Evolutionary conservation across 2,329 filamentous ascomycete genomes (phyloP).

Genomic region (Endocalyx cinctus): DNA sequence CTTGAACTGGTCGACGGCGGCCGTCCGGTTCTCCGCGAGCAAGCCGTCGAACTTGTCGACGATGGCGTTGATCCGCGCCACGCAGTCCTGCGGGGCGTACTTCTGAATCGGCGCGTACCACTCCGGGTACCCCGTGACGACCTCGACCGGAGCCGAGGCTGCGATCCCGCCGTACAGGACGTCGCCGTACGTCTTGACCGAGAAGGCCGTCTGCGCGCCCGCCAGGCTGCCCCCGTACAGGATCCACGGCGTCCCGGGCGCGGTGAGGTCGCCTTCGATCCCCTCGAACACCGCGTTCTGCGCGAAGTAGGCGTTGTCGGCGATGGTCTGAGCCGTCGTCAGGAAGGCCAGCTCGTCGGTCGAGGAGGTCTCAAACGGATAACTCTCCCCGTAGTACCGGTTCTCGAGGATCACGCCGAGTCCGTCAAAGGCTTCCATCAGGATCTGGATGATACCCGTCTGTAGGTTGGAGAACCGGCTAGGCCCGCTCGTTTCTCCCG

Average conservation of each 20-base stretch:
- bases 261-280: conserved; percentile 34
- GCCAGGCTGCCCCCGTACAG: conserved; percentile 27
- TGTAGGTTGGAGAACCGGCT: conserved; percentile 18
- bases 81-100: conserved; percentile 43
- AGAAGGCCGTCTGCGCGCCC: conserved; percentile 31
- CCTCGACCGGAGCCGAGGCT: conserved; percentile 38
- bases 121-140: conserved; percentile 38
- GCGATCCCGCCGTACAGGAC: conserved; percentile 45
- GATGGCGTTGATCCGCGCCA: conserved; percentile 43
- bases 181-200: conserved; percentile 40
- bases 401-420: conserved; percentile 51
- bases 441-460: conserved; percentile 42
- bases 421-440: conserved; percentile 49
- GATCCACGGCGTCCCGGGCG: conserved; percentile 36
- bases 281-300: conserved; percentile 41
- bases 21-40: conserved; percentile 34
- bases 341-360: conserved; percentile 45
- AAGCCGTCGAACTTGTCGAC: conserved; percentile 45
- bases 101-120: conserved; percentile 48
- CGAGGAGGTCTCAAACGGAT: conserved; percentile 40
- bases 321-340: conserved; percentile 48
- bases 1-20: conserved; percentile 41
- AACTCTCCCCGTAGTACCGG: conserved; percentile 45
- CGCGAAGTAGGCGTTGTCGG: conserved; percentile 48
- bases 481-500: conserved; percentile 26